These are phyloP conservation scores for Phytophthora sp. DNA, from an alignment of 352 stramenopile genomes.

Conservation along the genomic window DNA sequence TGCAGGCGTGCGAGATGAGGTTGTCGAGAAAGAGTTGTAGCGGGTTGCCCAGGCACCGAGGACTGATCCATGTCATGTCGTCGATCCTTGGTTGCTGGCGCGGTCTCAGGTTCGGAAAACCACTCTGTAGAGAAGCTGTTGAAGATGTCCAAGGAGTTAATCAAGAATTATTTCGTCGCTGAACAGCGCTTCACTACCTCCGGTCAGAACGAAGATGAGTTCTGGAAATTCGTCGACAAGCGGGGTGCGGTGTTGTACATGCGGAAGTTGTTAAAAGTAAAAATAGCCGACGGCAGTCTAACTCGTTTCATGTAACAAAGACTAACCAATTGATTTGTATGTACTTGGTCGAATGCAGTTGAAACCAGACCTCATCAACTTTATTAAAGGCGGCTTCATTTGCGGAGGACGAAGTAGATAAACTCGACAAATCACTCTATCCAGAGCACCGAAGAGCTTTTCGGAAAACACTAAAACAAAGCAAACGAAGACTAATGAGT, in stretches of 20 bases:
- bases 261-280: too few relatives aligned
- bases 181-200: neutral
- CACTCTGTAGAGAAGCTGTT: too few relatives aligned
- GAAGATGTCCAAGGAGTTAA: neutral
- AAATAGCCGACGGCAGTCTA: too few relatives aligned
- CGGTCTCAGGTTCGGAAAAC: conserved; percentile 8
- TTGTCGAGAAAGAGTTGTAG: too few relatives aligned
- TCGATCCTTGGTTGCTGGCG: neutral
- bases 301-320: too few relatives aligned
- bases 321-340: too few relatives aligned
- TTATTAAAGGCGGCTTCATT: neutral
- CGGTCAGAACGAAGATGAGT: neutral
- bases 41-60: neutral
- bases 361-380: neutral
- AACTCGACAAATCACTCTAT: neutral
- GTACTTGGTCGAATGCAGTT: too few relatives aligned
- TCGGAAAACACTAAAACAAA: too few relatives aligned
- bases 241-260: neutral
- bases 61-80: neutral
- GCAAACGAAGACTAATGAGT: too few relatives aligned
- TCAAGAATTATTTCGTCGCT: neutral
- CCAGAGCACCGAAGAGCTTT: too few relatives aligned
- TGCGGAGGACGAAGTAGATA: neutral
- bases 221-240: neutral
- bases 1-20: neutral